A percentile compares a stretch with the other conserved stretches of the same genome.
Conservation (phyloP, 2,329 filamentous ascomycete genomes). For the Clarireedia paspali region DNA sequence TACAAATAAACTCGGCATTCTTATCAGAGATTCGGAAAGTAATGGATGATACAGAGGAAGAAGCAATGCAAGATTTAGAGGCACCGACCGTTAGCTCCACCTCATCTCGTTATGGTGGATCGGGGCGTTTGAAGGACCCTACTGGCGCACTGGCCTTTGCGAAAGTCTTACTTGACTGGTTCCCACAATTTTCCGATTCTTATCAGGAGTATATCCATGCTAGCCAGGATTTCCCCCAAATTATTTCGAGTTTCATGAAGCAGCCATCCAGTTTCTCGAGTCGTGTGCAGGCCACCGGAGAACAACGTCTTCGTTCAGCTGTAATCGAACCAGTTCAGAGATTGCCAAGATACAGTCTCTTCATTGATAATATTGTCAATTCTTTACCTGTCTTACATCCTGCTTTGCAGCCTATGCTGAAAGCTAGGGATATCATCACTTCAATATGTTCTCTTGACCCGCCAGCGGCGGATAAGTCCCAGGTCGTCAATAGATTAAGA, state of each 20-base stretch:
- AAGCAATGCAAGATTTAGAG: conserved; percentile 71
- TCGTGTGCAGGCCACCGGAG: conserved; percentile 73
- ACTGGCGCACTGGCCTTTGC: conserved; percentile 74
- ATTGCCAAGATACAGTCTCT: conserved; percentile 85
- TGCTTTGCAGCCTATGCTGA: conserved; percentile 73
- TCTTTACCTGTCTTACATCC: conserved; percentile 81
- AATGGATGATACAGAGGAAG: conserved; percentile 76
- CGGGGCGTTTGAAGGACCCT: conserved; percentile 54
- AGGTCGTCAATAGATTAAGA: conserved; percentile 65
- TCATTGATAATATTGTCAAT: conserved; percentile 91
- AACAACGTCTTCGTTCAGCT: conserved; percentile 82
- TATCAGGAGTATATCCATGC: conserved; percentile 91
- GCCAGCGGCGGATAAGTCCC: conserved; percentile 61
- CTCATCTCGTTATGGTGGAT: conserved; percentile 38
- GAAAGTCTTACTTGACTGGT: conserved; percentile 79
- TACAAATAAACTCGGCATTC: conserved; percentile 75
- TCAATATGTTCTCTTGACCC: conserved; percentile 94
- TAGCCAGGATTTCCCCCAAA: conserved; percentile 77
- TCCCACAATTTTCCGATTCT: conserved; percentile 82
- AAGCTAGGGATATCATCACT: conserved; percentile 86
- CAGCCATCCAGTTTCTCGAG: conserved; percentile 76
- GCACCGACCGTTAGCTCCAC: conserved; percentile 41
- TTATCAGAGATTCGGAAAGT: conserved; percentile 66
- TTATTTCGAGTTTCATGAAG: conserved; percentile 72
- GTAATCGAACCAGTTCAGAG: conserved; percentile 95